Evolutionary conservation across 2,329 filamentous ascomycete species (phyloP).

Genomic region (Calonectria montana): DNA sequence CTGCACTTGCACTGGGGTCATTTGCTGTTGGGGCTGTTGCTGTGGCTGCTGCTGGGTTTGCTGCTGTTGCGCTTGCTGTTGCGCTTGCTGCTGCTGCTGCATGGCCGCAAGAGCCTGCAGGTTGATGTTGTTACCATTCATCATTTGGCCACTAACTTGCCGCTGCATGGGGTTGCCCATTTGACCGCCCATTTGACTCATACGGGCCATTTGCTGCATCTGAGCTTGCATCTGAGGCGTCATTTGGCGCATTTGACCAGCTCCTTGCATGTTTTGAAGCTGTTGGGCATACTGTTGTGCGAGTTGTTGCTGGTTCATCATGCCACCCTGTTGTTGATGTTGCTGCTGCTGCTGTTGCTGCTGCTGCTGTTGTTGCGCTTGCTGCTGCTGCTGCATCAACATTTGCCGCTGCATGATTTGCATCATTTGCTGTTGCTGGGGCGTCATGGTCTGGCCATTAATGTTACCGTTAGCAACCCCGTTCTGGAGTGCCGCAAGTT

Average conservation of each 20-base stretch:
- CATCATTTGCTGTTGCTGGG: constrained; percentile 53
- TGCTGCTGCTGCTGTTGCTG: constrained; percentile 44
- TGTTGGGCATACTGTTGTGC: constrained; percentile 58
- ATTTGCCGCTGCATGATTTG: constrained; percentile 52
- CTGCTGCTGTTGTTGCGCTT: constrained; percentile 47
- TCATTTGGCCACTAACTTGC: constrained; percentile 51
- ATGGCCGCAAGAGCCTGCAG: constrained; percentile 54
- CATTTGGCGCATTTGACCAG: constrained; percentile 48
- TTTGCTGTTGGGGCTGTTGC: constrained; percentile 45
- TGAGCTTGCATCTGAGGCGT: constrained; percentile 50
- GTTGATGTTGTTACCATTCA: constrained; percentile 53
- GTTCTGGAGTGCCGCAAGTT: constrained; percentile 55
- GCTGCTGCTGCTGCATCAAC: constrained; percentile 54
- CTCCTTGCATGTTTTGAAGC: constrained; percentile 54
- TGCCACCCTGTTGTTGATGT: constrained; percentile 51
- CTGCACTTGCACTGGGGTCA: constrained; percentile 46
- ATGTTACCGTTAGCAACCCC: constrained; percentile 51
- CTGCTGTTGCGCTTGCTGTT: constrained; percentile 47
- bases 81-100: constrained; percentile 52
- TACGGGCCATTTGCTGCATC: constrained; percentile 50
- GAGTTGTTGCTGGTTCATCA: constrained; percentile 56
- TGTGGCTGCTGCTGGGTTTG: constrained; percentile 48
- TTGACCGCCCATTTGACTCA: constrained; percentile 49
- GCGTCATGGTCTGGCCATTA: constrained; percentile 50
- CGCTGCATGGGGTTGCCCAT: constrained; percentile 47